These are phyloP conservation scores for Puccinia triticina DNA, from an alignment of 1,284 basidiomycete species.

Conservation along the genomic window DNA sequence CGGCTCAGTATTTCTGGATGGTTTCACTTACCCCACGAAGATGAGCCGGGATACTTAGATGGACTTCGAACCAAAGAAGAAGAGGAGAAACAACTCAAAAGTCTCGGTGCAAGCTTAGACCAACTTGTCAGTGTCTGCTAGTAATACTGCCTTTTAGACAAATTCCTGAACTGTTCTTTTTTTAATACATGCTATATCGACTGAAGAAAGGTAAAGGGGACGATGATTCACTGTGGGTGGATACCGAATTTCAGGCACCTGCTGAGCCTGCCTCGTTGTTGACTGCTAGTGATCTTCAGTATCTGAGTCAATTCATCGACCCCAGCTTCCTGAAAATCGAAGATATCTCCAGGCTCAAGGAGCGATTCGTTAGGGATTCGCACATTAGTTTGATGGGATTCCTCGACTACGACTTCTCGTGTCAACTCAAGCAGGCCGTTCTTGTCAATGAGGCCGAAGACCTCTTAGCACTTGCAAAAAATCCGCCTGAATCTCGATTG, in stretches of 20 bases:
- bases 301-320: conserved; percentile 72
- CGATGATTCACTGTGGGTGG: conserved; percentile 27
- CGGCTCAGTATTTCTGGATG: conserved; percentile 87
- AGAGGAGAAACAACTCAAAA: conserved; percentile 39
- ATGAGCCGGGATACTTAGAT: conserved; percentile 29
- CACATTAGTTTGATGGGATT: conserved; percentile 87
- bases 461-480: conserved; percentile 63
- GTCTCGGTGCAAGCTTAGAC: conserved; percentile 49
- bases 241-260: neutral
- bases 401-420: conserved; percentile 71
- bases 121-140: conserved; percentile 35
- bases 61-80: conserved; percentile 30
- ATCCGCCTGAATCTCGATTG: conserved; percentile 21
- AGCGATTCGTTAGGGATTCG: conserved; percentile 83
- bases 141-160: neutral
- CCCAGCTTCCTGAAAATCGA: conserved; percentile 83
- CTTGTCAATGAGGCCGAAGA: conserved; percentile 71
- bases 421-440: conserved; percentile 70
- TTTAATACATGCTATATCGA: neutral
- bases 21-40: conserved; percentile 60
- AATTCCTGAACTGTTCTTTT: conserved; percentile 12
- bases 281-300: conserved; percentile 53
- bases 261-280: neutral
- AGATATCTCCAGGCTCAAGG: conserved; percentile 77
- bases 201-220: conserved; percentile 35